A percentile compares a stretch with the other conserved stretches of the same genome.
These are phyloP conservation scores for Vaccinium macrocarpon DNA, from an alignment of 148 eudicot species.

Conservation along the genomic window DNA sequence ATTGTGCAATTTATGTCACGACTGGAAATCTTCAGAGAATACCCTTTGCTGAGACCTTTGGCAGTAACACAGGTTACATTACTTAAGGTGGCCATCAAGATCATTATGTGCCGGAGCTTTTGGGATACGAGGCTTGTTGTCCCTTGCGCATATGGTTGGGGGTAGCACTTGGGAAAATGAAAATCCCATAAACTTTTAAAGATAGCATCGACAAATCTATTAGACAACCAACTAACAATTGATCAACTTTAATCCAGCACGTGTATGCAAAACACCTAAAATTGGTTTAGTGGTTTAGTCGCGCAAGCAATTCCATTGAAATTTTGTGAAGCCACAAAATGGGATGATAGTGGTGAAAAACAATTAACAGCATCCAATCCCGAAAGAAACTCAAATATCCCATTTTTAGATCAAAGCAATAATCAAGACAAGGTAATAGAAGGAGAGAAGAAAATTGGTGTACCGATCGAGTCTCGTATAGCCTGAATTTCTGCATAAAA, in stretches of 20 bases:
- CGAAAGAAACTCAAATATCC: not conserved
- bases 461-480: slow-evolving; percentile 87
- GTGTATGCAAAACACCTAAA: not conserved
- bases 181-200: not conserved
- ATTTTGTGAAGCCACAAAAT: not conserved
- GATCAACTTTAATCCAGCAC: not conserved
- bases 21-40: not conserved
- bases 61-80: not conserved
- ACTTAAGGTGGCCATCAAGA: not conserved
- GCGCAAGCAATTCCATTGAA: not conserved
- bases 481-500: slow-evolving; percentile 77
- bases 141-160: not conserved
- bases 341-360: too few species aligned
- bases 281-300: not conserved
- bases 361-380: not conserved
- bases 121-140: not conserved
- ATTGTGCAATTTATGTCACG: not conserved
- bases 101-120: not conserved
- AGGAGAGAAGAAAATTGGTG: not conserved
- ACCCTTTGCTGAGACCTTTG: not conserved
- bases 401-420: slow-evolving; percentile 2
- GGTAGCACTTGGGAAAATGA: not conserved
- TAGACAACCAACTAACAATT: not conserved
- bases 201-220: not conserved
- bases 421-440: not conserved